These are phyloP conservation scores for Mucor racemosus DNA, from an alignment of 371 early-diverging fungal genomes.

Conservation along the genomic window DNA sequence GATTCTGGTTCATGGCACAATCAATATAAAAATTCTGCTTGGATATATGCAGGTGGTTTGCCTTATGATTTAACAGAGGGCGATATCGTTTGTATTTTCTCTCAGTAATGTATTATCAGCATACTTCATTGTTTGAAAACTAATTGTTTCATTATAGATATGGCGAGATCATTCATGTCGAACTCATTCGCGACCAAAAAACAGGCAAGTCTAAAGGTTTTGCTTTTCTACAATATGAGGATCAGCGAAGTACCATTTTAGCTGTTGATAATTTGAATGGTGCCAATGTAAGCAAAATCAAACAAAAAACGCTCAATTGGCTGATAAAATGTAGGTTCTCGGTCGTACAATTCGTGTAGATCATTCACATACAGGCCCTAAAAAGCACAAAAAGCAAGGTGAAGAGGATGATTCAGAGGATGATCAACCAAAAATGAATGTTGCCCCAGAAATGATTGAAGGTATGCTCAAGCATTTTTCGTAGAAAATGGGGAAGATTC, in stretches of 20 bases:
- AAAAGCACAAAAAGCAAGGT: slow-evolving; percentile 39
- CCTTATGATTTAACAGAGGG: slow-evolving; percentile 91
- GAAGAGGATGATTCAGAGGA: slow-evolving; percentile 53
- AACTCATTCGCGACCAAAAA: slow-evolving; percentile 83
- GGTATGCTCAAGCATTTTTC: slow-evolving; percentile 21
- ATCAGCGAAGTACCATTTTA: slow-evolving; percentile 89
- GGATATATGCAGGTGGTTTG: slow-evolving; percentile 88
- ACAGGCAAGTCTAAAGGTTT: slow-evolving; percentile 90
- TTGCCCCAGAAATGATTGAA: slow-evolving; percentile 62
- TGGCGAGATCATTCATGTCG: slow-evolving; percentile 90
- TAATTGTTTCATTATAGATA: slow-evolving; percentile 48
- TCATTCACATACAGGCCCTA: slow-evolving; percentile 59
- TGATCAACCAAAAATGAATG: slow-evolving; percentile 80
- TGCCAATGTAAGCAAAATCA: slow-evolving; percentile 54
- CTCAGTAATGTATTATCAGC: slow-evolving; percentile 67
- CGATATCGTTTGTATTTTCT: slow-evolving; percentile 89
- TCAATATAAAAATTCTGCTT: slow-evolving; percentile 88
- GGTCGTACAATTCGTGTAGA: slow-evolving; percentile 44
- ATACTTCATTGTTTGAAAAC: background rate
- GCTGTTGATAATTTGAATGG: slow-evolving; percentile 97
- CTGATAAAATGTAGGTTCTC: slow-evolving; percentile 25
- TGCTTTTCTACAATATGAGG: slow-evolving; percentile 93
- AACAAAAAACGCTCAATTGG: background rate
- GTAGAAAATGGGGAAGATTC: background rate
- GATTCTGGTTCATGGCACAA: slow-evolving; percentile 85